Percentiles rank a stretch among this genome's conserved stretches.
These are phyloP conservation scores for Trichoderma koningiopsis DNA, from an alignment of 2,329 filamentous ascomycete genomes.

Conservation along the genomic window DNA sequence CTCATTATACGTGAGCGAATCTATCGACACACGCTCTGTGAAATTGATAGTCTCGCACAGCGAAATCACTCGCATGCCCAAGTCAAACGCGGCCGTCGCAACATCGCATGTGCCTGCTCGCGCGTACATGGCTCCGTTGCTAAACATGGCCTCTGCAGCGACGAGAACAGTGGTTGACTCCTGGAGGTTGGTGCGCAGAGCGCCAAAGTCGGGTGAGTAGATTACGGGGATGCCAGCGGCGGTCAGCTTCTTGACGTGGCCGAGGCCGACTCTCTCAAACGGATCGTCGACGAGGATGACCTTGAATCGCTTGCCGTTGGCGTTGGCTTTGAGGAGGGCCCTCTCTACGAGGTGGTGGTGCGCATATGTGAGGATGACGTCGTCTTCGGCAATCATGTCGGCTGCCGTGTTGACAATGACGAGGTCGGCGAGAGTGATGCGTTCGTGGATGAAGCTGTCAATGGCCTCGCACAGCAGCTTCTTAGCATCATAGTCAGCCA, in stretches of 20 bases:
- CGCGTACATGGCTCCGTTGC: constrained; percentile 88
- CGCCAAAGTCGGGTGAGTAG: constrained; percentile 77
- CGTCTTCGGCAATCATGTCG: constrained; percentile 74
- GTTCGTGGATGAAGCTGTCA: constrained; percentile 87
- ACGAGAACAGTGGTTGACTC: constrained; percentile 74
- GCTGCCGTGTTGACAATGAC: constrained; percentile 79
- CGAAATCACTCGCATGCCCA: constrained; percentile 79
- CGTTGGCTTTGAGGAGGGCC: constrained; percentile 72
- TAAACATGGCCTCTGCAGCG: constrained; percentile 92
- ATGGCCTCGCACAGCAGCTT: constrained; percentile 76
- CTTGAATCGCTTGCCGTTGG: constrained; percentile 71
- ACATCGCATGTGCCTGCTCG: constrained; percentile 84
- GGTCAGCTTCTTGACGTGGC: constrained; percentile 68
- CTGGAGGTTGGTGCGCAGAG: constrained; percentile 72
- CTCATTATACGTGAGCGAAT: constrained; percentile 94
- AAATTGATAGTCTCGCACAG: constrained; percentile 97
- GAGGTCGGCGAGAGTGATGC: constrained; percentile 82
- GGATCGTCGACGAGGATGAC: constrained; percentile 81
- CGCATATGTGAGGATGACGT: constrained; percentile 84
- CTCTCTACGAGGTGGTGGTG: constrained; percentile 85
- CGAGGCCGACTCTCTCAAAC: constrained; percentile 54
- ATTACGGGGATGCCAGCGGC: constrained; percentile 72
- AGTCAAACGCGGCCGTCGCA: constrained; percentile 77
- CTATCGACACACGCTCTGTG: constrained; percentile 78
- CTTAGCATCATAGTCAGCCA: constrained; percentile 81